Evolutionary conservation across 2,329 filamentous ascomycete species (phyloP).

Genomic region (Verticillium nubilum): DNA sequence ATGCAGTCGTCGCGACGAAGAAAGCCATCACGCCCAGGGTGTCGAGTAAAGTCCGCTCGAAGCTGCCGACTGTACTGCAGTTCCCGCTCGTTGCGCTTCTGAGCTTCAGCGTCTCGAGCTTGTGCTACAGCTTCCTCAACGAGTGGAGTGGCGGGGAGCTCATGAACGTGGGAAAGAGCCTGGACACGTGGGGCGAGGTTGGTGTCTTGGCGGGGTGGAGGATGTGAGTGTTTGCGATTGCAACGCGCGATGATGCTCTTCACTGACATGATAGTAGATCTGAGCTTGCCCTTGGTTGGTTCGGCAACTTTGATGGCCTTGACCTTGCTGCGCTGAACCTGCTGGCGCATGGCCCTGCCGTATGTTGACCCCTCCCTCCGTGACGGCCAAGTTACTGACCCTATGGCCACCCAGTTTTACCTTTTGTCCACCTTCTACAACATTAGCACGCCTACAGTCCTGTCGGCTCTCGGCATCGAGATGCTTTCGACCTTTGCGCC

Average conservation of each 20-base stretch:
- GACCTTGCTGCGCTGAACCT: slow-evolving; percentile 62
- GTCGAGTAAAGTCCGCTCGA: slow-evolving; percentile 17
- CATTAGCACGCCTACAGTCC: slow-evolving; percentile 55
- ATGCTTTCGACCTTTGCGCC: slow-evolving; percentile 64
- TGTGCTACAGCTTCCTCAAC: slow-evolving; percentile 58
- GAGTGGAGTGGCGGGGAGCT: slow-evolving; percentile 61
- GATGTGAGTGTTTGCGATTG: slow-evolving; percentile 37
- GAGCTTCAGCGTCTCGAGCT: slow-evolving; percentile 56
- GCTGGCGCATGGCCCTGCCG: slow-evolving; percentile 69
- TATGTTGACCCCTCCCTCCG: slow-evolving; percentile 28
- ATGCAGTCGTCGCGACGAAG: slow-evolving; percentile 1
- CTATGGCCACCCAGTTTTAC: slow-evolving; percentile 47
- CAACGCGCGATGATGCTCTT: not conserved
- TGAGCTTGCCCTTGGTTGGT: slow-evolving; percentile 70
- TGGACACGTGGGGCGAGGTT: slow-evolving; percentile 59
- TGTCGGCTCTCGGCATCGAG: slow-evolving; percentile 61
- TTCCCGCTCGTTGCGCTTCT: slow-evolving; percentile 49
- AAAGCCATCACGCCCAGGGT: slow-evolving; percentile 1
- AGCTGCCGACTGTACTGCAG: slow-evolving; percentile 37
- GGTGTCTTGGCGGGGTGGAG: slow-evolving; percentile 47
- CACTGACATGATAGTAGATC: slow-evolving; percentile 44
- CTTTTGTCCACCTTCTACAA: slow-evolving; percentile 75
- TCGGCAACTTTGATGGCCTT: slow-evolving; percentile 65
- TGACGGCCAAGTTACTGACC: slow-evolving; percentile 1
- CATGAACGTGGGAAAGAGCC: slow-evolving; percentile 57